A percentile compares a stretch with the other conserved stretches of the same genome.
Evolutionary conservation across 1,284 basidiomycete species (phyloP).

Genomic region (Tylopilus orsonianus): DNA sequence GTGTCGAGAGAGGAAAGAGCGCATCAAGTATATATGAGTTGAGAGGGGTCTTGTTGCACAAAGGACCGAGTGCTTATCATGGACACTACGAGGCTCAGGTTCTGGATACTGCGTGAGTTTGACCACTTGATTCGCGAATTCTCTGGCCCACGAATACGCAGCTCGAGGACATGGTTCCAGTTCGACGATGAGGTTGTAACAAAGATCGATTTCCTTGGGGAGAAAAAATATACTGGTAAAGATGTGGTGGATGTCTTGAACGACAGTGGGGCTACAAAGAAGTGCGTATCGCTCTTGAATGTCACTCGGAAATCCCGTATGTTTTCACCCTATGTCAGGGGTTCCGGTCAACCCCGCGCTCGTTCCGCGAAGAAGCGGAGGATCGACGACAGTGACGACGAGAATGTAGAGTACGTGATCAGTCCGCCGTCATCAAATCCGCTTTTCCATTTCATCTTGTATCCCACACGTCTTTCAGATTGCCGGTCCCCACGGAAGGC

Average conservation of each 20-base stretch:
- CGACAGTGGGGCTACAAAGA: conserved; percentile 25
- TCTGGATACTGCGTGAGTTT: conserved; percentile 68
- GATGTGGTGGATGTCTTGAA: conserved; percentile 31
- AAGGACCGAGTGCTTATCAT: conserved; percentile 84
- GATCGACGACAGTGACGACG: conserved; percentile 65
- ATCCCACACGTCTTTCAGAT: conserved; percentile 21
- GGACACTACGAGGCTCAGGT: conserved; percentile 93
- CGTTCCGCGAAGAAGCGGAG: conserved; percentile 38
- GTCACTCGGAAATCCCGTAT: conserved; percentile 1
- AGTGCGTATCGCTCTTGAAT: conserved; percentile 21
- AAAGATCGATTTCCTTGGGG: conserved; percentile 55
- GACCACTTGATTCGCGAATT: conserved; percentile 2
- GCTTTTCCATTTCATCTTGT: conserved; percentile 24
- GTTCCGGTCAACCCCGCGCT: conserved; percentile 24
- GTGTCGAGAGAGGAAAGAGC: conserved; percentile 11
- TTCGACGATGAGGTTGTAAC: conserved; percentile 85
- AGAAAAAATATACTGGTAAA: conserved; percentile 36
- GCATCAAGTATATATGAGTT: conserved; percentile 64
- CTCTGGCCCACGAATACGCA: conserved; percentile 32
- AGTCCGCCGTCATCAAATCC: conserved; percentile 15
- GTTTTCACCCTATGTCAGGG: conserved; percentile 18
- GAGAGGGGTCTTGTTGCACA: conserved; percentile 80
- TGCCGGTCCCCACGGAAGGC: conserved; percentile 19
- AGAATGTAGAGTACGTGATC: conserved; percentile 42
- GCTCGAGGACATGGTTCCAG: conserved; percentile 78